A percentile compares a stretch with the other conserved stretches of the same genome.
Conservation (phyloP, 345 rosid genomes). For the Aegle marmelos region DNA sequence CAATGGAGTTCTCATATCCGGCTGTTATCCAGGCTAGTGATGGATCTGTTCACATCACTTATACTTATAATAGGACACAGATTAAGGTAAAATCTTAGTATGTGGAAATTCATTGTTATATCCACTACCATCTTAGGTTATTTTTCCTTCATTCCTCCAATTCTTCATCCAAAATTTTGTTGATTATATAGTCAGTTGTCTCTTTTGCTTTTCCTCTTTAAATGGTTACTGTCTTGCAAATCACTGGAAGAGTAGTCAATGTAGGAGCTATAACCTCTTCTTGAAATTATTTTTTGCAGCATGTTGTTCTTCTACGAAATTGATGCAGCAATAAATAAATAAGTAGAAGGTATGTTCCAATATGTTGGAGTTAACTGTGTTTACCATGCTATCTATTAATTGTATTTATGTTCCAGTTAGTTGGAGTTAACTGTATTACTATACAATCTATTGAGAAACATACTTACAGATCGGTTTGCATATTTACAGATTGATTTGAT, state of each 20-base stretch:
- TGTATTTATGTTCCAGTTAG: constrained; percentile 1
- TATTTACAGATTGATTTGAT: not conserved
- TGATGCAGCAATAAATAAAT: constrained; percentile 14
- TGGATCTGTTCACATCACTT: constrained; percentile 78
- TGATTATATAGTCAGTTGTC: not conserved
- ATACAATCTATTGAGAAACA: not conserved
- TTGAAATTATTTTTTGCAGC: constrained; percentile 35
- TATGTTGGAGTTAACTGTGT: not conserved
- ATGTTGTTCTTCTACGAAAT: constrained; percentile 47
- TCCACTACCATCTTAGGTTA: not conserved
- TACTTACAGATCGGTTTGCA: not conserved
- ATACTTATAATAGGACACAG: constrained; percentile 82
- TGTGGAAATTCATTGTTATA: not conserved
- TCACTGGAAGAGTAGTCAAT: not conserved
- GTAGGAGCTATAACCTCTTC: constrained; percentile 4
- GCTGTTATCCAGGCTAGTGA: constrained; percentile 79
- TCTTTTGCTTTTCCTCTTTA: not conserved
- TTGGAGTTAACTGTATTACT: not conserved
- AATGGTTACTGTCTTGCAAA: not conserved
- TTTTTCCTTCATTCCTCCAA: not conserved
- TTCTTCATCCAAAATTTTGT: not conserved
- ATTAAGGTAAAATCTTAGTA: constrained; percentile 55
- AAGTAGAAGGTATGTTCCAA: constrained; percentile 19
- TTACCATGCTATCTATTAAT: too few relatives aligned
- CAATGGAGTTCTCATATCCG: constrained; percentile 88